Evolutionary conservation across 2,329 filamentous ascomycete species (phyloP).

Genomic region (Coniella lustricola): DNA sequence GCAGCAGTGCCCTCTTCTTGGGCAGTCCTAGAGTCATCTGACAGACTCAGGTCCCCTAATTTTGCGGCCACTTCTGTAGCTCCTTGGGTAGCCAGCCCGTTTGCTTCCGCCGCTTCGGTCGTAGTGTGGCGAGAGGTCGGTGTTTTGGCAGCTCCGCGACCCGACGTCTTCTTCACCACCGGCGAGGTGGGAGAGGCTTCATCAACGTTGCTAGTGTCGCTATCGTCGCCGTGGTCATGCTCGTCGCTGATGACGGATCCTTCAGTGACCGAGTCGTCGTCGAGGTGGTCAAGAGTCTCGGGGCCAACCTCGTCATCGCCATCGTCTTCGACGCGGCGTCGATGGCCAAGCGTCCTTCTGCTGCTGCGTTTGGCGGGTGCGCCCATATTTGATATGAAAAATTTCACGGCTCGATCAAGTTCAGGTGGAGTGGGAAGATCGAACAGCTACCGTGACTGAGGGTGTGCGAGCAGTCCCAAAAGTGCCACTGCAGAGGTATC

Average conservation of each 20-base stretch:
- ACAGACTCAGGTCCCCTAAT: slow-evolving; percentile 46
- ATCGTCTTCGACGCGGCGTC: slow-evolving; percentile 63
- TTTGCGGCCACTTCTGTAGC: slow-evolving; percentile 49
- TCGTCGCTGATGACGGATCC: slow-evolving; percentile 58
- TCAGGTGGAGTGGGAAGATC: slow-evolving; percentile 4
- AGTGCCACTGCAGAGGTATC: not conserved
- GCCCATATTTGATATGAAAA: slow-evolving; percentile 21
- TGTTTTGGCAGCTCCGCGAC: slow-evolving; percentile 34
- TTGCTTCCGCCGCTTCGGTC: slow-evolving; percentile 15
- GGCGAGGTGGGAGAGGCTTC: slow-evolving; percentile 46
- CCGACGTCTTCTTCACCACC: slow-evolving; percentile 32
- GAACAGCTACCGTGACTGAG: slow-evolving; percentile 13
- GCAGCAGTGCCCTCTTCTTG: slow-evolving; percentile 37
- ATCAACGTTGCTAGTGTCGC: slow-evolving; percentile 57
- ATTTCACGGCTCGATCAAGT: slow-evolving; percentile 7
- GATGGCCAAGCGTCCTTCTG: slow-evolving; percentile 59
- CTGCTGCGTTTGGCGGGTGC: slow-evolving; percentile 38
- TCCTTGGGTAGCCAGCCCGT: slow-evolving; percentile 19
- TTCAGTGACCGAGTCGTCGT: slow-evolving; percentile 61
- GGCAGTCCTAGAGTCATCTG: slow-evolving; percentile 33
- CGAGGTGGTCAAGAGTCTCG: slow-evolving; percentile 45
- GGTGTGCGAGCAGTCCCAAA: slow-evolving; percentile 12
- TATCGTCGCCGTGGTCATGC: slow-evolving; percentile 51
- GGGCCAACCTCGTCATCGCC: slow-evolving; percentile 59
- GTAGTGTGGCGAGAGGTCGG: slow-evolving; percentile 18